Evolutionary conservation across 2,329 filamentous ascomycete genomes (phyloP), one percentile per base, ranked within the genome.

Genomic region (Incumbomyces delicatus): DNA sequence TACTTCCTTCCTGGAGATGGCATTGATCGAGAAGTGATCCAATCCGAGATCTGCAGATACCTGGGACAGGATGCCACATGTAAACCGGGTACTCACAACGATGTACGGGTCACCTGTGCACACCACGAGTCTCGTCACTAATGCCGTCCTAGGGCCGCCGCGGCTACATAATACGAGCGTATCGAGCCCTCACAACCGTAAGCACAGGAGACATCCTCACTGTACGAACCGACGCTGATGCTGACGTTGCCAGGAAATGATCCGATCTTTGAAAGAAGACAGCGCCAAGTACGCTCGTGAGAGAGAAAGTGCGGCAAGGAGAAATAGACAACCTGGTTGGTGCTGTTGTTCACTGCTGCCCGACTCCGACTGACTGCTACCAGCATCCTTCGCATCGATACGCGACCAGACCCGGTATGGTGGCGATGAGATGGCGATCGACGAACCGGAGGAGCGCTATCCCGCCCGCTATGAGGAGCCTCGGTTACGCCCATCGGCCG

Each of bases 1-100:
- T 88, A 87, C 64, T 88, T 88, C 65, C 80, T 88, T 46, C 81
- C 83, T 38, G 79, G 82, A 60, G 82, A 87, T 65, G 84, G 85
- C 62, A 89, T 89, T 66, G 83, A 85, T 64, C 80, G 84, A 58
- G 84, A 89, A 66, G 85, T 89, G 59, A 87, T 89, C 66, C 86
- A 85, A 53, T 81, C 83, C 62, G 85, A 89, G 64, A 87, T 89
- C 56, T 88, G 85, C 71, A 83, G 84, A 62, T 89, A 87, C 64
- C 75, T 89, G 57, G 85, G 85, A 60, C 87, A 87, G 65, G 85
- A 89, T 72, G 85, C 85, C 57, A 55, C 75, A 86, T 59, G 84
- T 87, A 61, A 81, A 81, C 61, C 84, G 20, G 52, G 83, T 50
- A 82, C 81, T 59, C 78, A 76, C 58, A 83, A 85, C 66, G 78